Evolutionary conservation across 345 rosid genomes (phyloP).

Genomic region (Ceriops decandra): DNA sequence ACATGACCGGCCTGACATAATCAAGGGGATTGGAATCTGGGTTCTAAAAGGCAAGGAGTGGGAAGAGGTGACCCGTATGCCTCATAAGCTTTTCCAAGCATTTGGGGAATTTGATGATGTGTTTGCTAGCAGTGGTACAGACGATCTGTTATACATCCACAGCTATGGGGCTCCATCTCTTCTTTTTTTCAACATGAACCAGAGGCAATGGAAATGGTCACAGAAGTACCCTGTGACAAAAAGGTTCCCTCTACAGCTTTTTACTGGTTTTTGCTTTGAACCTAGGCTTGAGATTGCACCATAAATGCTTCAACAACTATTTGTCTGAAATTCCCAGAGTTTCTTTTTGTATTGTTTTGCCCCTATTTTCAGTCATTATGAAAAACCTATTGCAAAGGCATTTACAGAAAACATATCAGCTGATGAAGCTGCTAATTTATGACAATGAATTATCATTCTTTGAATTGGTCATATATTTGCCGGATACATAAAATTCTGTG

Average conservation of each 20-base stretch:
- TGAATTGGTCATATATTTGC: no score
- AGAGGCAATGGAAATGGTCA: conserved; percentile 82
- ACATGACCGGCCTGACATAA: conserved; percentile 74
- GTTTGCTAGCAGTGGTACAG: conserved; percentile 82
- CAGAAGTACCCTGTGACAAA: conserved; percentile 80
- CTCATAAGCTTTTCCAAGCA: conserved; percentile 76
- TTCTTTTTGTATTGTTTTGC: conserved; percentile 13
- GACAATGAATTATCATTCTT: conserved; percentile 11
- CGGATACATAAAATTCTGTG: no score
- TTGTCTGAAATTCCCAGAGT: conserved; percentile 20
- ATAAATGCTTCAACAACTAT: conserved; percentile 32
- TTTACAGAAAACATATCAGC: conserved; percentile 28
- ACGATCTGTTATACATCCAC: conserved; percentile 78
- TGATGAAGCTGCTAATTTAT: conserved; percentile 23
- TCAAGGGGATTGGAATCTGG: conserved; percentile 97
- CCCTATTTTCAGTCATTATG: conserved; percentile 14
- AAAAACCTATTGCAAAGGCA: conserved; percentile 19
- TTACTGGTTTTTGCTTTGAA: conserved; percentile 87
- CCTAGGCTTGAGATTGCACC: conserved; percentile 84
- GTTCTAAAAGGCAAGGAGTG: conserved; percentile 58
- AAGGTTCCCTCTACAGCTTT: conserved; percentile 93
- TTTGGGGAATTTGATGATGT: conserved; percentile 99
- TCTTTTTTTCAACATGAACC: conserved; percentile 63
- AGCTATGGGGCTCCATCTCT: conserved; percentile 86
- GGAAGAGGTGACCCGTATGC: conserved; percentile 83